phyloP scores from a whole-genome alignment of 495 filamentous ascomycete species.

The Penicillium egyptiacum region DNA sequence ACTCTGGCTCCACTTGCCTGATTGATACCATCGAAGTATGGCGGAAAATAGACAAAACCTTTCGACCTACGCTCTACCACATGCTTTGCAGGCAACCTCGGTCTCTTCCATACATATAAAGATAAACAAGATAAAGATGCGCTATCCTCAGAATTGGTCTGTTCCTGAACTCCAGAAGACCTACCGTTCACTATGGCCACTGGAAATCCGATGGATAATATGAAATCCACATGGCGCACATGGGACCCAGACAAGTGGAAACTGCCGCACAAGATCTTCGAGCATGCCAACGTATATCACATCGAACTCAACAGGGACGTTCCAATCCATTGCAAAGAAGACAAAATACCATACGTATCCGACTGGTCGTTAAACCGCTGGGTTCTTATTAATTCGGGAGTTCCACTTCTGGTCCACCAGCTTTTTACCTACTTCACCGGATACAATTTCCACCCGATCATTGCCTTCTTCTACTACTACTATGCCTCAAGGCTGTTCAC shows the following conservation, averaged over 20 bases:
- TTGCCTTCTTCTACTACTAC: constrained; percentile 40
- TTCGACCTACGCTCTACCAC: neutral
- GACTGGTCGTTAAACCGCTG: constrained; percentile 33
- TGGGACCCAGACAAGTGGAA: constrained; percentile 29
- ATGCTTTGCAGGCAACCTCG: constrained; percentile 1
- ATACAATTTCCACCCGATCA: constrained; percentile 29
- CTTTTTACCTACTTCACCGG: constrained; percentile 31
- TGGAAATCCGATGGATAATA: constrained; percentile 35
- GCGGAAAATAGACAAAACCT: neutral
- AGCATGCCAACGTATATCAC: constrained; percentile 31
- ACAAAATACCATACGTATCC: constrained; percentile 33
- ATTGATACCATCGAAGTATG: neutral
- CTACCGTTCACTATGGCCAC: constrained; percentile 17
- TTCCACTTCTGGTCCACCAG: constrained; percentile 32
- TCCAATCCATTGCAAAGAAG: constrained; percentile 33
- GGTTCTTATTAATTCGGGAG: constrained; percentile 29
- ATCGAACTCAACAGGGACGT: constrained; percentile 25
- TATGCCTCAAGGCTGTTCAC: constrained; percentile 31
- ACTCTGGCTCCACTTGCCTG: neutral
- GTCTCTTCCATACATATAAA: neutral
- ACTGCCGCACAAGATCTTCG: constrained; percentile 30
- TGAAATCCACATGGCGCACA: constrained; percentile 40
- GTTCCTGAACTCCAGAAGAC: neutral
- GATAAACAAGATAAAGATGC: neutral
- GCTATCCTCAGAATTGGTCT: neutral